phyloP scores from a whole-genome alignment of 1,284 basidiomycete genomes.

The Leccinum fallax region DNA sequence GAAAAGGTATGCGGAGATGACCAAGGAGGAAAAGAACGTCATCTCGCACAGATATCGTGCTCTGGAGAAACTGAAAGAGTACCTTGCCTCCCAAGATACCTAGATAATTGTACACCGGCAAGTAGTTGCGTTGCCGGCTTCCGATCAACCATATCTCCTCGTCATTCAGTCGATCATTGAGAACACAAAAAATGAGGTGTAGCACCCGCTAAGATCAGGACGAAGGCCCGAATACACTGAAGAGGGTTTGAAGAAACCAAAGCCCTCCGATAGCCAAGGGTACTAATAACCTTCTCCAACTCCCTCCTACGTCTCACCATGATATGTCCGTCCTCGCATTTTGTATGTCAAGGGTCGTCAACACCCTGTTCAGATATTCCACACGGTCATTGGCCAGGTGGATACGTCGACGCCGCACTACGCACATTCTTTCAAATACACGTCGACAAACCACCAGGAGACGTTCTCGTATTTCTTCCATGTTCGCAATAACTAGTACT shows the following conservation, averaged over 20 bases:
- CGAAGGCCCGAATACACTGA: slow-evolving; percentile 27
- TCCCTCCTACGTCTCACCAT: no score
- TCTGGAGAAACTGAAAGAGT: slow-evolving; percentile 76
- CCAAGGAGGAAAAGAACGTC: slow-evolving; percentile 79
- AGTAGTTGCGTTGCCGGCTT: slow-evolving; percentile 18
- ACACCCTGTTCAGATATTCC: slow-evolving; percentile 85
- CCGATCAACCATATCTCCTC: slow-evolving; percentile 20
- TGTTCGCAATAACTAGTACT: slow-evolving; percentile 42
- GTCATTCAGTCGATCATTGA: neutral
- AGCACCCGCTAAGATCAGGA: slow-evolving; percentile 14
- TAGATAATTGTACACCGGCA: slow-evolving; percentile 7
- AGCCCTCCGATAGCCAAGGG: no score
- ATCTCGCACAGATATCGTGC: slow-evolving; percentile 92
- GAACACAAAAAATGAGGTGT: neutral
- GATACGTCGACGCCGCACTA: slow-evolving; percentile 92
- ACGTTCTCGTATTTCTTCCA: slow-evolving; percentile 76
- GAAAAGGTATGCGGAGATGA: slow-evolving; percentile 93
- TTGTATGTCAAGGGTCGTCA: slow-evolving; percentile 93
- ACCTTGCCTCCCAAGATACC: slow-evolving; percentile 43
- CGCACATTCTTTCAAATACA: slow-evolving; percentile 93
- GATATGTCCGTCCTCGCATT: slow-evolving; percentile 56
- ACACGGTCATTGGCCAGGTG: slow-evolving; percentile 69
- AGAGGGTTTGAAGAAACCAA: neutral
- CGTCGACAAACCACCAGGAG: slow-evolving; percentile 76
- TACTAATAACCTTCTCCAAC: no score